These are phyloP conservation scores for Aureobasidium subglaciale DNA, from an alignment of 2,329 filamentous ascomycete species.

Conservation along the genomic window DNA sequence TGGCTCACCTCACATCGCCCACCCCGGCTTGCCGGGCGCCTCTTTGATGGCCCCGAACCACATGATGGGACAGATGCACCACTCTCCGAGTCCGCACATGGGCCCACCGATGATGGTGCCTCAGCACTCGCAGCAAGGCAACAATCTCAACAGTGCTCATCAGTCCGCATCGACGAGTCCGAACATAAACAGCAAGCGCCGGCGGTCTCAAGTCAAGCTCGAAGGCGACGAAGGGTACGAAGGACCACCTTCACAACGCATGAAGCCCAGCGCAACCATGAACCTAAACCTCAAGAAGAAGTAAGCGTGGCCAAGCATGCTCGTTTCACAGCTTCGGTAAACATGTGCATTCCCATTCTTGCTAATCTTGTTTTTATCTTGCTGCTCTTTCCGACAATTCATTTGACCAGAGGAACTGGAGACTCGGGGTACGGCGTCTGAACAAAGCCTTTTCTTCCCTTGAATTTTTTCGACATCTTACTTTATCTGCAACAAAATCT, in stretches of 20 bases:
- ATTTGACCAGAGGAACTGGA: background rate
- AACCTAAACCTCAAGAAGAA: slow-evolving; percentile 1
- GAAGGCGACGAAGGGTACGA: slow-evolving; percentile 47
- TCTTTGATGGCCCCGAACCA: slow-evolving; percentile 16
- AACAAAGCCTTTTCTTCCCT: too few relatives aligned
- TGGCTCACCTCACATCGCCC: slow-evolving; percentile 41
- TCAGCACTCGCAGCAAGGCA: slow-evolving; percentile 50
- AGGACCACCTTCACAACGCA: slow-evolving; percentile 11
- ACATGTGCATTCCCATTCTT: slow-evolving; percentile 8
- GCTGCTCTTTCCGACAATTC: background rate
- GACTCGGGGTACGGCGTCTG: background rate
- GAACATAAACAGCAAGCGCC: slow-evolving; percentile 53
- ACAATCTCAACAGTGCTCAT: slow-evolving; percentile 44
- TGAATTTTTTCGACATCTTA: background rate
- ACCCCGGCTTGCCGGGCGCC: slow-evolving; percentile 27
- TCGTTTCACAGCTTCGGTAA: background rate
- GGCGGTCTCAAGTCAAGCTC: slow-evolving; percentile 53
- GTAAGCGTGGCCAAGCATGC: background rate
- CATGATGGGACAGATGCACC: slow-evolving; percentile 20
- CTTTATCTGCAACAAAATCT: background rate
- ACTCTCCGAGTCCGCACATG: slow-evolving; percentile 42
- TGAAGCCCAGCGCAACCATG: slow-evolving; percentile 7
- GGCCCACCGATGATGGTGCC: slow-evolving; percentile 47
- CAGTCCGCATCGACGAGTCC: slow-evolving; percentile 57
- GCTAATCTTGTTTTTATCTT: slow-evolving; percentile 4